These are phyloP conservation scores for Carex myosuroides DNA, from an alignment of 176 grass and related monocot species.

Conservation along the genomic window DNA sequence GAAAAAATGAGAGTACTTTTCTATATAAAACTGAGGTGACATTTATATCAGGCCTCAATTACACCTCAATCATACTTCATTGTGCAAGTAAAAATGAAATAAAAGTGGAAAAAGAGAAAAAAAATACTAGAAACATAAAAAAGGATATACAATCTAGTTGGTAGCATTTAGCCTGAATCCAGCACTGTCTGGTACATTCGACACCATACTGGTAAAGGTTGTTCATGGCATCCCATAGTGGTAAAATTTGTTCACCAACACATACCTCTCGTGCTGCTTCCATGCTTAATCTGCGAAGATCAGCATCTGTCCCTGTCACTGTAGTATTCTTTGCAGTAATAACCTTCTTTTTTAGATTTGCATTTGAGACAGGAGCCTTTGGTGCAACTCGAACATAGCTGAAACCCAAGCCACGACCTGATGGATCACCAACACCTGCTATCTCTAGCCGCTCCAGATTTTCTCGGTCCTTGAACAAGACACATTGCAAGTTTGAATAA, in stretches of 20 bases:
- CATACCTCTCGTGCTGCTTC: conserved; percentile 96
- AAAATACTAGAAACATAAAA: not conserved
- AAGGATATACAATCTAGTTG: not conserved
- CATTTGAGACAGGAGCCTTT: conserved; percentile 72
- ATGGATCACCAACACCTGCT: conserved; percentile 85
- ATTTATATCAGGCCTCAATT: not conserved
- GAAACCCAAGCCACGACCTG: conserved; percentile 89
- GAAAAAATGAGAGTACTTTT: not conserved
- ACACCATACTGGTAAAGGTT: not conserved
- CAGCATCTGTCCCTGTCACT: conserved; percentile 95
- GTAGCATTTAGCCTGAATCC: not conserved
- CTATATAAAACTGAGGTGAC: not conserved
- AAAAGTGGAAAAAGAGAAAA: not conserved
- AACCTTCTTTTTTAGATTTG: conserved; percentile 67
- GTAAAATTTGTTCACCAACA: not conserved
- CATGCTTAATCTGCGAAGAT: conserved; percentile 98
- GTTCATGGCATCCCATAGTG: not conserved
- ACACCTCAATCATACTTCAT: not conserved
- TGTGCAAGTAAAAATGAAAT: not conserved
- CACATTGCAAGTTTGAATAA: not conserved
- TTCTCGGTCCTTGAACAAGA: conserved; percentile 54
- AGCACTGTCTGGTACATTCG: not conserved
- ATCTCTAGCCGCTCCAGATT: conserved; percentile 96
- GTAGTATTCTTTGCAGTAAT: conserved; percentile 73
- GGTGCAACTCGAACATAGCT: conserved; percentile 82